Evolutionary conservation across 1,284 basidiomycete species (phyloP).

Genomic region (Mycosarcoma maydis): DNA sequence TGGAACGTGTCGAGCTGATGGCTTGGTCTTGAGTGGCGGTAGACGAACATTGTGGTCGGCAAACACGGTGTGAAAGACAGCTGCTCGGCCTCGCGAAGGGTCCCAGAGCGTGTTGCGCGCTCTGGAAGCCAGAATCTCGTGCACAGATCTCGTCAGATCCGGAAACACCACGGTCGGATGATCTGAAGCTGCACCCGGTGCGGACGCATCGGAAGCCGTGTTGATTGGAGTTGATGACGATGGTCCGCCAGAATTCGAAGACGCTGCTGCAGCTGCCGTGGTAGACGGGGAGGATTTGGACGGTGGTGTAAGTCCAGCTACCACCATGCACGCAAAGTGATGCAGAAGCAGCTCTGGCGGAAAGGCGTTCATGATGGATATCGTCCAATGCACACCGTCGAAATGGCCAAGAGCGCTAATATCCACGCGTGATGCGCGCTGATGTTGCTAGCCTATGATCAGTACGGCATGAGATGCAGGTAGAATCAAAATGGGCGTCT

Average conservation of each 20-base stretch:
- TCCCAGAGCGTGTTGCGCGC: slow-evolving; percentile 52
- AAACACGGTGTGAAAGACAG: slow-evolving; percentile 57
- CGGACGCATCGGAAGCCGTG: neutral
- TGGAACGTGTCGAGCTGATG: slow-evolving; percentile 67
- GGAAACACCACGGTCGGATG: slow-evolving; percentile 36
- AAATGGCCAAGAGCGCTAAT: neutral
- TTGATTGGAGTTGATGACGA: neutral
- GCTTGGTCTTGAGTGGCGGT: slow-evolving; percentile 81
- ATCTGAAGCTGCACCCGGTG: slow-evolving; percentile 9
- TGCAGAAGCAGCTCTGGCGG: slow-evolving; percentile 60
- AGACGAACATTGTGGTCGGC: slow-evolving; percentile 74
- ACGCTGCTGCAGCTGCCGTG: slow-evolving; percentile 9
- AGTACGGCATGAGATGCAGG: neutral
- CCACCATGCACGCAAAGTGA: slow-evolving; percentile 61
- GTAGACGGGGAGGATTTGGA: slow-evolving; percentile 3
- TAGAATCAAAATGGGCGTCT: neutral
- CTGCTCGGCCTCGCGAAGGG: slow-evolving; percentile 40
- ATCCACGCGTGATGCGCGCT: neutral
- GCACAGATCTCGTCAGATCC: slow-evolving; percentile 41
- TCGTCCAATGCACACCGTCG: neutral
- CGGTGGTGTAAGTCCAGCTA: slow-evolving; percentile 51
- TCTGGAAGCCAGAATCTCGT: slow-evolving; percentile 45
- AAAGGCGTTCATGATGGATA: slow-evolving; percentile 55
- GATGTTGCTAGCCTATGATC: neutral
- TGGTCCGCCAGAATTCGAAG: neutral